Evolutionary conservation across 192 early-diverging fungal genomes (phyloP).

Genomic region (Coemansia sp.): DNA sequence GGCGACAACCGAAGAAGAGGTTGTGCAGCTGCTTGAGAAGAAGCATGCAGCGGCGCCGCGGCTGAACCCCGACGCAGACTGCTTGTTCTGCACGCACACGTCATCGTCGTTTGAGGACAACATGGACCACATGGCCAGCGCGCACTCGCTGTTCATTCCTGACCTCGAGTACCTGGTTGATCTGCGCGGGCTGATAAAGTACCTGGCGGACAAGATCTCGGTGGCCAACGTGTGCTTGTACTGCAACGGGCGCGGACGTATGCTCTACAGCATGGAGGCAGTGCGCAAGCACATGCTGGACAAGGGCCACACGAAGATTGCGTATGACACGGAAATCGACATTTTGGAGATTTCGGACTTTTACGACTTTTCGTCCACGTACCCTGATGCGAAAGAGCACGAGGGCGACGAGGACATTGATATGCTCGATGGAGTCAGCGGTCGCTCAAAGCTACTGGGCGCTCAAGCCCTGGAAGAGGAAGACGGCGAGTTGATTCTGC

Average conservation of each 20-base stretch:
- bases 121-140: slow-evolving; percentile 87
- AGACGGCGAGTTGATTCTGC: slow-evolving; percentile 83
- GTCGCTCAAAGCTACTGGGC: slow-evolving; percentile 12
- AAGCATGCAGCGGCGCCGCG: slow-evolving; percentile 72
- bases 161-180: slow-evolving; percentile 93
- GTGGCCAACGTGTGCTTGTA: slow-evolving; percentile 94
- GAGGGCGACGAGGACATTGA: slow-evolving; percentile 42
- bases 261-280: slow-evolving; percentile 81
- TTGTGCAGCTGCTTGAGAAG: slow-evolving; percentile 75
- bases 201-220: slow-evolving; percentile 91
- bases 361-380: slow-evolving; percentile 92
- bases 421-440: slow-evolving; percentile 28
- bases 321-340: slow-evolving; percentile 92
- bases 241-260: slow-evolving; percentile 90
- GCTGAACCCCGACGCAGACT: slow-evolving; percentile 70
- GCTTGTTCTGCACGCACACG: slow-evolving; percentile 87
- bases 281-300: slow-evolving; percentile 94
- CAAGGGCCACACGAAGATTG: slow-evolving; percentile 96
- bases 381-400: slow-evolving; percentile 62
- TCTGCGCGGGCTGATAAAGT: slow-evolving; percentile 82
- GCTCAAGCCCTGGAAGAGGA: slow-evolving; percentile 62
- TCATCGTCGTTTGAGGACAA: slow-evolving; percentile 67
- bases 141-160: slow-evolving; percentile 95
- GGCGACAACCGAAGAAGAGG: slow-evolving; percentile 60
- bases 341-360: slow-evolving; percentile 89